Conservation (phyloP, 768 basidiomycete genomes). For the Boletales sp. region DNA sequence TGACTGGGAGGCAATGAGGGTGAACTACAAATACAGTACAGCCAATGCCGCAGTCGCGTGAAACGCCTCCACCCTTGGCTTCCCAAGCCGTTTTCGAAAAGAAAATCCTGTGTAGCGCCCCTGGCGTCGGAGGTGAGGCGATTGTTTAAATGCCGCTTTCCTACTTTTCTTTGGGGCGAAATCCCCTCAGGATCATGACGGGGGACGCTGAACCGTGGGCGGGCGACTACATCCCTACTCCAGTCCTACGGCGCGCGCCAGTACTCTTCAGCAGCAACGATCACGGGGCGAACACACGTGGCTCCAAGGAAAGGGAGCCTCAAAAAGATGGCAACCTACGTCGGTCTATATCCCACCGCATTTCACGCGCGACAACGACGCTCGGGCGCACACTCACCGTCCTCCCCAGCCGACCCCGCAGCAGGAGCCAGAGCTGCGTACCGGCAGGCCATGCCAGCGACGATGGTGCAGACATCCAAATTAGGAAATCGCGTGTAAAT, state of each 20-base stretch:
- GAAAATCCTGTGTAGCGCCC: too few relatives aligned
- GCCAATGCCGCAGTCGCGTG: neutral
- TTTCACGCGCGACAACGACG: constrained; percentile 29
- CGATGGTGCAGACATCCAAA: constrained; percentile 8
- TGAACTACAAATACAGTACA: neutral
- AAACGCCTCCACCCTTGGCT: too few relatives aligned
- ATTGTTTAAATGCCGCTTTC: neutral
- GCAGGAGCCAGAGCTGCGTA: neutral
- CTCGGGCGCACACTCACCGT: constrained; percentile 30
- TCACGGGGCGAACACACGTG: neutral
- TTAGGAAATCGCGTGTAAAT: constrained; percentile 18
- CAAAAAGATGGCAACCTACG: constrained; percentile 16
- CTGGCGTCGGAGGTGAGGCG: too few relatives aligned
- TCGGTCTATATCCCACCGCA: constrained; percentile 34
- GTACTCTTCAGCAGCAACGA: constrained; percentile 31
- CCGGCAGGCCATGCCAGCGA: neutral
- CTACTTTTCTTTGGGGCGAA: neutral
- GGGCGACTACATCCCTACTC: constrained; percentile 9
- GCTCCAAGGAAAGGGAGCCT: neutral
- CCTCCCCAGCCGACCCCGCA: constrained; percentile 14
- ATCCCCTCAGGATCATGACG: constrained; percentile 7
- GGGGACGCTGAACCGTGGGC: neutral
- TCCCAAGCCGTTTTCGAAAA: too few relatives aligned
- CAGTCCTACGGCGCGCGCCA: constrained; percentile 37
- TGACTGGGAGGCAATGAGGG: neutral